These are phyloP conservation scores for Hypomyces perniciosus DNA, from an alignment of 2,329 filamentous ascomycete species.

Conservation along the genomic window DNA sequence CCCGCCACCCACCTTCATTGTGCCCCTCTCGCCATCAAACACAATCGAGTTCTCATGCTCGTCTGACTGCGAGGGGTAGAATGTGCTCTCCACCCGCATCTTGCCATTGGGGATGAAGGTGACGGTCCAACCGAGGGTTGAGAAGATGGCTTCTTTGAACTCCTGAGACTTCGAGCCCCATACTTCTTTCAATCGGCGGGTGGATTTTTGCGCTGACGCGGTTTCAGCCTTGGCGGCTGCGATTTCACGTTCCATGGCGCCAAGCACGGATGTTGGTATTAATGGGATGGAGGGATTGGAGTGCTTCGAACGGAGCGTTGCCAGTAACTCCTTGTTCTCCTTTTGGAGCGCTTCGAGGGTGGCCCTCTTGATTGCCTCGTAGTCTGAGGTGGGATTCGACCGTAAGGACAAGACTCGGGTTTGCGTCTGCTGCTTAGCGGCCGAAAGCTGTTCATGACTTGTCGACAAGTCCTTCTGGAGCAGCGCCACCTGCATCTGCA, in stretches of 20 bases:
- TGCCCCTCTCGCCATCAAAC: constrained; percentile 89
- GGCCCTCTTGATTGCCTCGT: constrained; percentile 74
- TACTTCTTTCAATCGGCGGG: constrained; percentile 81
- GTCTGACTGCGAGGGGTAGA: constrained; percentile 63
- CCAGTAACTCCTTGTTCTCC: constrained; percentile 78
- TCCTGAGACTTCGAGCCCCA: constrained; percentile 87
- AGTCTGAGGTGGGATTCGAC: constrained; percentile 85
- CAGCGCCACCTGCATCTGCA: constrained; percentile 64
- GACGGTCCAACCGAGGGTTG: constrained; percentile 86
- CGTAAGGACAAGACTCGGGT: constrained; percentile 81
- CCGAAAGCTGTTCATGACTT: constrained; percentile 64
- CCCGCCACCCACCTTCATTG: constrained; percentile 95
- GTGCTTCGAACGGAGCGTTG: constrained; percentile 53
- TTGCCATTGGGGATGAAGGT: constrained; percentile 97
- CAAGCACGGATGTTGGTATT: constrained; percentile 72
- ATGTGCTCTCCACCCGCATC: constrained; percentile 83
- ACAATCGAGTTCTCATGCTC: constrained; percentile 70
- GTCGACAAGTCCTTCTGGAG: constrained; percentile 72
- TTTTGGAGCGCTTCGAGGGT: constrained; percentile 71
- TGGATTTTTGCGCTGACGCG: constrained; percentile 73
- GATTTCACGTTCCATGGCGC: constrained; percentile 69
- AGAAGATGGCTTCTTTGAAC: constrained; percentile 92
- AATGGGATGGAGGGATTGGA: constrained; percentile 45
- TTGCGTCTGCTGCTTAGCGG: constrained; percentile 59
- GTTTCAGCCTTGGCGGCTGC: constrained; percentile 63